A percentile compares a stretch with the other conserved stretches of the same genome.
These are phyloP conservation scores for Sisymbrium altissimum DNA, from an alignment of 345 rosid species.

Conservation along the genomic window DNA sequence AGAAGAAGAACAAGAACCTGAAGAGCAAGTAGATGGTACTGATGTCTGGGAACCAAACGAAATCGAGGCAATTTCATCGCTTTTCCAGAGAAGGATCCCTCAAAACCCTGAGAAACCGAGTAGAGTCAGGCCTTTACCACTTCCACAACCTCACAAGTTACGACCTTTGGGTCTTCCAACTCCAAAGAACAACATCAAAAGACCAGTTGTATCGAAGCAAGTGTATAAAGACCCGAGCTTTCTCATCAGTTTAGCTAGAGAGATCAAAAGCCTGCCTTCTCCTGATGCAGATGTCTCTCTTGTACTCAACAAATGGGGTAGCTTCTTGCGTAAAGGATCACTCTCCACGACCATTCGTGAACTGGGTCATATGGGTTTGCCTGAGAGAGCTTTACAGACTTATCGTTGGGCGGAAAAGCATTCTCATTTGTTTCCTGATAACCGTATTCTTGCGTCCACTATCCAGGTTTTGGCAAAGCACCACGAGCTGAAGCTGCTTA, in stretches of 20 bases:
- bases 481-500: conserved; percentile 56
- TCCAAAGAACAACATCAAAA: conserved; percentile 44
- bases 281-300: conserved; percentile 49
- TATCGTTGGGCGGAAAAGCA: conserved; percentile 81
- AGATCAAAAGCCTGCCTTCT: conserved; percentile 45
- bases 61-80: conserved; percentile 72
- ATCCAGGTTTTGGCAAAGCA: conserved; percentile 71
- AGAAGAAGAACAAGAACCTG: conserved; percentile 25
- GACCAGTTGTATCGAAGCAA: conserved; percentile 33
- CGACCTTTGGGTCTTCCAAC: conserved; percentile 69
- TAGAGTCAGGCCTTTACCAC: conserved; percentile 73
- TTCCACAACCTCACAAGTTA: conserved; percentile 69
- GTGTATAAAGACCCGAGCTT: conserved; percentile 58
- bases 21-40: conserved; percentile 22
- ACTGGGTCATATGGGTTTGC: conserved; percentile 76
- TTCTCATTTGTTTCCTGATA: conserved; percentile 63
- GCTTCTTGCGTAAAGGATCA: conserved; percentile 72
- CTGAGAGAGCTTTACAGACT: conserved; percentile 75
- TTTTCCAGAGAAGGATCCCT: conserved; percentile 70
- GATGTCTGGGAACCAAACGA: conserved; percentile 67
- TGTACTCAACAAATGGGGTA: conserved; percentile 51
- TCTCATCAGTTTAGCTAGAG: conserved; percentile 65
- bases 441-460: conserved; percentile 58
- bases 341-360: conserved; percentile 70
- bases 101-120: conserved; percentile 59